Evolutionary conservation across 805 yeast species (phyloP), one percentile per base, ranked within the genome.

Genomic region (Teunomyces stri): DNA sequence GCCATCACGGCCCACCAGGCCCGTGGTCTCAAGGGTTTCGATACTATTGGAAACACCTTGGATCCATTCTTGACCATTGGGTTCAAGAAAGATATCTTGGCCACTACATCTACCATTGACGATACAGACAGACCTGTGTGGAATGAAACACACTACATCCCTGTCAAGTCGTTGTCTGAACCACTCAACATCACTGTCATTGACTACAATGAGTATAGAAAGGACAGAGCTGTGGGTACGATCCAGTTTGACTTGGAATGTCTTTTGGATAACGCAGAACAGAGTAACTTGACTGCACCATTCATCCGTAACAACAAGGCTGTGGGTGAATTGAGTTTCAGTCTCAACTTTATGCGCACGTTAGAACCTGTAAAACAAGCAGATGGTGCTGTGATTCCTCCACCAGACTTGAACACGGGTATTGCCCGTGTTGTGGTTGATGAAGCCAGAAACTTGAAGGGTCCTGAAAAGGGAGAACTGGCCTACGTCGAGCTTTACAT

Each of bases 341-440:
- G 87, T 52, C 74, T 87, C 56, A 81, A 81, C 52, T 87, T 78
- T 71, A 82, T 83, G 76, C 94, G 96, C 35, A 84, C 94, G 11
- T 69, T 89, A 51, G 74, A 80, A 68, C 74, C 81, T 48, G 65
- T 74, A 55, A 70, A 79, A 51, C 75, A 79, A 48, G 84, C 88
- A 3, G 96, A 89, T 65, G 97, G 97, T 43, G 84, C 91, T 2
- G 74, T 79, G 45, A 84, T 82, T 54, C 89, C 95, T 42, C 87
- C 95, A 40, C 96, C 96, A 39, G 97, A 89, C 54, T 80, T 89
- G 63, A 92, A 92, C 69, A 89, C 97, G 12, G 99, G 99, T 76
- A 84, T 95, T 57, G 81, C 85, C 16, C 77, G 83, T 58, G 69
- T 92, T 55, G 85, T 83, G 50, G 66, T 88, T 42, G 61, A 72